Percentiles rank a stretch among this genome's conserved stretches.
phyloP scores from a whole-genome alignment of 2,329 filamentous ascomycete genomes.

The Penicillium sp. region DNA sequence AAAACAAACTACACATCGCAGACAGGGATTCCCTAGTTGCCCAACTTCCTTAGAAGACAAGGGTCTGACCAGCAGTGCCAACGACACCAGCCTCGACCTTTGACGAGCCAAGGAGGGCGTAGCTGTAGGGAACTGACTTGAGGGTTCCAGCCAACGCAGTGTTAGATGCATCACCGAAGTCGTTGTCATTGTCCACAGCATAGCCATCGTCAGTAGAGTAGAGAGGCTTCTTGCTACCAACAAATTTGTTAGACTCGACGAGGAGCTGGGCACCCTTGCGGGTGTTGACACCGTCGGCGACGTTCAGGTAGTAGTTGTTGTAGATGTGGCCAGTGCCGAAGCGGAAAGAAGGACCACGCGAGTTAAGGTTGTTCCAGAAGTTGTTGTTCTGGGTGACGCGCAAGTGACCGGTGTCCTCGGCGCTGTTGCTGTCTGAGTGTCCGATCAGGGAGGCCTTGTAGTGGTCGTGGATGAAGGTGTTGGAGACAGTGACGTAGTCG shows the following conservation, averaged over 20 bases:
- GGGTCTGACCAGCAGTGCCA: constrained; percentile 35
- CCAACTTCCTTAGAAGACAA: constrained; percentile 27
- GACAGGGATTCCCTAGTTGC: not conserved
- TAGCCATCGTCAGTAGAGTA: constrained; percentile 50
- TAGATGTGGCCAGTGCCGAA: constrained; percentile 65
- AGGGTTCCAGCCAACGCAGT: constrained; percentile 53
- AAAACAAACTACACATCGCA: not conserved
- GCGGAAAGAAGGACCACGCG: constrained; percentile 60
- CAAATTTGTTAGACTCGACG: constrained; percentile 56
- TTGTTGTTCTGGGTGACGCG: constrained; percentile 66
- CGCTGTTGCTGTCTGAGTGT: constrained; percentile 58
- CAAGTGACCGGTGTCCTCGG: constrained; percentile 61
- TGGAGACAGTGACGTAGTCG: constrained; percentile 57
- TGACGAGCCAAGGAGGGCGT: constrained; percentile 51
- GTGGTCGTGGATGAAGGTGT: constrained; percentile 56
- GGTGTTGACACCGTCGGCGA: constrained; percentile 56
- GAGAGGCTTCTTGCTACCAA: constrained; percentile 44
- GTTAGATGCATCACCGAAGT: constrained; percentile 50
- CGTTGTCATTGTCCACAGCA: constrained; percentile 46
- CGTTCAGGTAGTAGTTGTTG: constrained; percentile 52
- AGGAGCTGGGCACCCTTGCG: constrained; percentile 58
- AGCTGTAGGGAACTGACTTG: constrained; percentile 53
- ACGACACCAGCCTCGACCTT: constrained; percentile 49
- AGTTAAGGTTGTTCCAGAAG: constrained; percentile 64
- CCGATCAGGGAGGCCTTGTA: constrained; percentile 61